Evolutionary conservation across 2,329 filamentous ascomycete species (phyloP), one percentile per base, ranked within the genome.

Genomic region (Hyphodiscus sp.): DNA sequence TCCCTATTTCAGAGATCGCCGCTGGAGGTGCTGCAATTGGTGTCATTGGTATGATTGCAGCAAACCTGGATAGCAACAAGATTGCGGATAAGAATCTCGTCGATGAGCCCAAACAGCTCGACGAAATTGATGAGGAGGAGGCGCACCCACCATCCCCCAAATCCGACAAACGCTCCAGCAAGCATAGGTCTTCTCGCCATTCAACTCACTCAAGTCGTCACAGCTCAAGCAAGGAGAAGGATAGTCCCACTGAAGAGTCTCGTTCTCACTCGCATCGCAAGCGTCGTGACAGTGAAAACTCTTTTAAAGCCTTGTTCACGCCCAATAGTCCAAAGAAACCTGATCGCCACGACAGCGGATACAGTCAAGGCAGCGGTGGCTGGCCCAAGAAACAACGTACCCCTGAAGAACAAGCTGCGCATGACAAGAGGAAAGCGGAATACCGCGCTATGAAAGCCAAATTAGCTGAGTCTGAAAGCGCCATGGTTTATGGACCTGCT

Each of bases 361-460:
- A 65, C 10, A 65, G 61, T 41, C 56, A 55, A 20, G 63, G 62
- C 7, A 66, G 59, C 26, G 51, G 54, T 18, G 54, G 56, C 33
- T 60, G 57, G 20, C 60, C 63, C 13, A 50, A 49, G 10, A 57
- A 52, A 45, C 58, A 62, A 20, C 58, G 65, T 3, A 63, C 60
- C 11, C 61, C 62, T 2, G 63, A 65, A 43, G 65, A 68, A 47
- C 63, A 68, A 55, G 60, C 58, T 44, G 65, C 61, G 18, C 65
- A 67, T 49, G 65, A 67, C 5, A 58, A 57, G 41, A 56, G 65
- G 7, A 67, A 65, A 52, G 61, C 60, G 9, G 63, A 63, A 33
- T 55, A 60, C 26, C 51, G 59, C 20, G 56, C 56, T 19, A 56
- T 55, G n/a, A 61, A 56, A 33, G 53, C 45, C 20, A 59, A 56